These are phyloP conservation scores for Mycena leptocephala DNA, from an alignment of 768 basidiomycete species.

Conservation along the genomic window DNA sequence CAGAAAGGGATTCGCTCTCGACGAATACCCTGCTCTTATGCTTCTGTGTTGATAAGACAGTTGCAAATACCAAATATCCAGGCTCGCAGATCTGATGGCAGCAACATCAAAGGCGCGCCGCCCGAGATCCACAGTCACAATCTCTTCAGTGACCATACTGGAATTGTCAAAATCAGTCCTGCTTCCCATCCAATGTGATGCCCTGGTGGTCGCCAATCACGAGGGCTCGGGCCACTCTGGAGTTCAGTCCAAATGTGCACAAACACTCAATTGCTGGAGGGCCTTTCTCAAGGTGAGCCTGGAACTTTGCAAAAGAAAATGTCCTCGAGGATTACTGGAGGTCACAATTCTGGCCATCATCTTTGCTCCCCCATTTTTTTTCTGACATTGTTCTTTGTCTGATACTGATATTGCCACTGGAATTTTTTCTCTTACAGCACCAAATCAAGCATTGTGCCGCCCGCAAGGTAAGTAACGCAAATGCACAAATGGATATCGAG, in stretches of 20 bases:
- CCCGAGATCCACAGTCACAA: not conserved
- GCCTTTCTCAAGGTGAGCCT: conserved; percentile 24
- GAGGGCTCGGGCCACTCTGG: not conserved
- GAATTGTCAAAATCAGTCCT: conserved; percentile 21
- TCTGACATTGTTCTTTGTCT: not conserved
- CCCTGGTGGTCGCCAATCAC: not conserved
- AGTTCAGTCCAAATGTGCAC: not conserved
- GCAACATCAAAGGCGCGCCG: not conserved
- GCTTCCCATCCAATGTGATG: conserved; percentile 3
- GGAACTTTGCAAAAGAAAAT: not conserved
- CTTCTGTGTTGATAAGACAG: no score
- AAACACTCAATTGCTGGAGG: conserved; percentile 13
- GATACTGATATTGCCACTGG: not conserved
- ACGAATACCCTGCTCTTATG: no score
- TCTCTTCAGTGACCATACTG: conserved; percentile 9
- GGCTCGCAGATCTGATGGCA: not conserved
- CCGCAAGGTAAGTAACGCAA: not conserved
- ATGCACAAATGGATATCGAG: not conserved
- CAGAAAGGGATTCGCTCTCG: no score
- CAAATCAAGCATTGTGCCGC: conserved; percentile 8
- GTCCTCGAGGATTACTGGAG: not conserved
- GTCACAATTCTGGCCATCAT: not conserved
- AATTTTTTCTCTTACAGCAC: conserved; percentile 21
- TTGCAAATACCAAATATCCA: conserved; percentile 20
- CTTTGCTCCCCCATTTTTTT: not conserved